phyloP scores from a whole-genome alignment of 495 filamentous ascomycete species.

The Aspergillus sclerotiicarbonarius region DNA sequence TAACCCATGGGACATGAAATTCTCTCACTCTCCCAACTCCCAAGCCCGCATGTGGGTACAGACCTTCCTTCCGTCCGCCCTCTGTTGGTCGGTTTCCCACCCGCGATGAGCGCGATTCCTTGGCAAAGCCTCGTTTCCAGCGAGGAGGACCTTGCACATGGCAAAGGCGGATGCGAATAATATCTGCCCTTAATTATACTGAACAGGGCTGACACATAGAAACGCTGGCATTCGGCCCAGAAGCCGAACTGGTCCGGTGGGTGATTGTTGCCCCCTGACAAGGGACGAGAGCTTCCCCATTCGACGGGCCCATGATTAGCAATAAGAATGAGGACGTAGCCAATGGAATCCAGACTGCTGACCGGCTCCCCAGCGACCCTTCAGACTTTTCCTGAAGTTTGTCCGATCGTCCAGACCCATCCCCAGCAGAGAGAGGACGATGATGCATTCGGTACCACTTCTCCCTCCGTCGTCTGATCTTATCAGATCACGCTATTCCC shows the following conservation, averaged over 20 bases:
- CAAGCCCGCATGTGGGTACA: background rate
- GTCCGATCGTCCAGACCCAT: background rate
- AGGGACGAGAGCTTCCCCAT: background rate
- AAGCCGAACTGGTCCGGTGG: background rate
- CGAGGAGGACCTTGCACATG: background rate
- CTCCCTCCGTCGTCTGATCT: slow-evolving; percentile 23
- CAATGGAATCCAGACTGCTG: background rate
- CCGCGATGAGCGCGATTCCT: slow-evolving; percentile 9
- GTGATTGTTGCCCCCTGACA: too few species aligned
- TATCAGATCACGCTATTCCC: slow-evolving; percentile 26
- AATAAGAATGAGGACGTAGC: background rate
- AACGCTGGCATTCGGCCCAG: background rate
- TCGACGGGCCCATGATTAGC: background rate
- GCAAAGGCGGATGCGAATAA: background rate
- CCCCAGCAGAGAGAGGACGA: background rate
- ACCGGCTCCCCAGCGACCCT: background rate
- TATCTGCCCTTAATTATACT: background rate
- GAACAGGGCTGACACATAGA: slow-evolving; percentile 1
- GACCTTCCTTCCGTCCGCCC: background rate
- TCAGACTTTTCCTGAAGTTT: background rate
- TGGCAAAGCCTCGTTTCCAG: background rate
- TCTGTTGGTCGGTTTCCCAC: background rate
- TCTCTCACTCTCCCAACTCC: slow-evolving; percentile 5
- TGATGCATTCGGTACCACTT: slow-evolving; percentile 10
- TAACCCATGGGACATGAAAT: slow-evolving; percentile 1